Conservation (phyloP, 495 filamentous ascomycete genomes). For the Hyphodiscus hymeniophilus region DNA sequence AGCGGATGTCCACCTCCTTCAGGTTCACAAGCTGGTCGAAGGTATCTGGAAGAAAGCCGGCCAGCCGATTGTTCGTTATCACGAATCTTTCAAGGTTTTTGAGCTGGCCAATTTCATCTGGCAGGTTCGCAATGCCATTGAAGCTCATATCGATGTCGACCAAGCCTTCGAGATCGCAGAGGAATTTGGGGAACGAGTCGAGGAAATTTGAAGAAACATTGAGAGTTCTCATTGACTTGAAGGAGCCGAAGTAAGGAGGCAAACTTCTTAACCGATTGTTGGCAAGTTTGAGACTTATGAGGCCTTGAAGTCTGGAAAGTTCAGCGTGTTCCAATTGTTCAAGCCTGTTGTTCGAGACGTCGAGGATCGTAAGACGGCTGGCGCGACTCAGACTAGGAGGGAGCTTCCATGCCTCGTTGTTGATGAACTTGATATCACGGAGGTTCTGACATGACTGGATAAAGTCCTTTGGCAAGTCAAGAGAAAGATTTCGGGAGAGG, state of each 20-base stretch:
- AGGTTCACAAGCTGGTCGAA: constrained; percentile 66
- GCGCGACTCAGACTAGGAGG: constrained; percentile 80
- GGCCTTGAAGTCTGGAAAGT: constrained; percentile 57
- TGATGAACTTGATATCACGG: constrained; percentile 88
- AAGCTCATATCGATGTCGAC: constrained; percentile 97
- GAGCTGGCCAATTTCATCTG: constrained; percentile 68
- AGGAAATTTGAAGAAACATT: constrained; percentile 92
- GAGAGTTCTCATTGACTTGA: constrained; percentile 66
- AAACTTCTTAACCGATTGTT: constrained; percentile 80
- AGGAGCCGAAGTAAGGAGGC: constrained; percentile 73
- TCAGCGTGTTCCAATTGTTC: constrained; percentile 80
- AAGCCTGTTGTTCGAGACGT: constrained; percentile 89
- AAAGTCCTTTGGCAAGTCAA: constrained; percentile 94
- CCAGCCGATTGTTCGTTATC: constrained; percentile 88
- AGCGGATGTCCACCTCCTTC: constrained; percentile 88
- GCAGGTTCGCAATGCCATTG: constrained; percentile 73
- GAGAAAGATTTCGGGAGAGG: constrained; percentile 79
- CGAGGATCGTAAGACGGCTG: constrained; percentile 73
- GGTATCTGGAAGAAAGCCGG: constrained; percentile 60
- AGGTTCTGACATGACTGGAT: constrained; percentile 87
- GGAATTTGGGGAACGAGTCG: constrained; percentile 71
- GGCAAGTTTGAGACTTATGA: constrained; percentile 84
- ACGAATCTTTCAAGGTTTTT: constrained; percentile 77
- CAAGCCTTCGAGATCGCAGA: constrained; percentile 72
- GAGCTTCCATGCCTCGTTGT: constrained; percentile 83